phyloP scores from a whole-genome alignment of 306 rosid species.

The Prinsepia uniflora region DNA sequence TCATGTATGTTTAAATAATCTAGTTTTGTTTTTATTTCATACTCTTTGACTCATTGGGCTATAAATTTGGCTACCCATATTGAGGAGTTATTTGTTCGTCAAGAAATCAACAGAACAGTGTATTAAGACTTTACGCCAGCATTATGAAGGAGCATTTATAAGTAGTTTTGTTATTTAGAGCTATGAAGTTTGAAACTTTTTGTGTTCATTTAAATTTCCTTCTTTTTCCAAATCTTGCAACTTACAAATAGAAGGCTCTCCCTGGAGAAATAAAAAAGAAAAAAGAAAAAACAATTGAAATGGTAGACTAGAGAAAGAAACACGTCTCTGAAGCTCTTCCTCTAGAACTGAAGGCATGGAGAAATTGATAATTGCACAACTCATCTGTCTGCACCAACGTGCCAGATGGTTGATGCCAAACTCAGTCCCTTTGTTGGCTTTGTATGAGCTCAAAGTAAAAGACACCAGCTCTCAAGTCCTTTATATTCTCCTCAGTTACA shows the following conservation, averaged over 20 bases:
- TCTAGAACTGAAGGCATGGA: slow-evolving; percentile 9
- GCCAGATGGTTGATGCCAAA: slow-evolving; percentile 3
- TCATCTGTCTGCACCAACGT: slow-evolving; percentile 1
- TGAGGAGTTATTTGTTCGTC: too few species aligned
- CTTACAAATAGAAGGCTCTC: not conserved
- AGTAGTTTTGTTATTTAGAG: too few species aligned
- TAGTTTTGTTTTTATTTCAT: too few species aligned
- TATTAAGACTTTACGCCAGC: too few species aligned
- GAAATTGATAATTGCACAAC: slow-evolving; percentile 4
- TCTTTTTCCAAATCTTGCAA: slow-evolving; percentile 2
- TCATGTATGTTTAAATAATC: too few species aligned
- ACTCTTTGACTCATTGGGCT: too few species aligned
- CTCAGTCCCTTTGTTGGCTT: slow-evolving; percentile 11
- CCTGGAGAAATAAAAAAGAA: not conserved
- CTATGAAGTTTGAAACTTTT: not conserved
- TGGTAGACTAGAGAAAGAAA: not conserved
- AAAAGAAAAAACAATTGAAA: not conserved
- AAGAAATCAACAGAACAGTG: too few species aligned
- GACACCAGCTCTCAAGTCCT: not conserved
- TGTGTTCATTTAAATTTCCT: not conserved
- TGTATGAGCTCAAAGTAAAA: not conserved
- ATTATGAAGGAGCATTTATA: too few species aligned
- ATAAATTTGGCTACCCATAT: too few species aligned
- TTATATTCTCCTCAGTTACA: not conserved
- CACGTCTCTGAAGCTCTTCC: not conserved